A percentile compares a stretch with the other conserved stretches of the same genome.
Conservation (phyloP, 2,329 filamentous ascomycete species). For the Knufia petricola region DNA sequence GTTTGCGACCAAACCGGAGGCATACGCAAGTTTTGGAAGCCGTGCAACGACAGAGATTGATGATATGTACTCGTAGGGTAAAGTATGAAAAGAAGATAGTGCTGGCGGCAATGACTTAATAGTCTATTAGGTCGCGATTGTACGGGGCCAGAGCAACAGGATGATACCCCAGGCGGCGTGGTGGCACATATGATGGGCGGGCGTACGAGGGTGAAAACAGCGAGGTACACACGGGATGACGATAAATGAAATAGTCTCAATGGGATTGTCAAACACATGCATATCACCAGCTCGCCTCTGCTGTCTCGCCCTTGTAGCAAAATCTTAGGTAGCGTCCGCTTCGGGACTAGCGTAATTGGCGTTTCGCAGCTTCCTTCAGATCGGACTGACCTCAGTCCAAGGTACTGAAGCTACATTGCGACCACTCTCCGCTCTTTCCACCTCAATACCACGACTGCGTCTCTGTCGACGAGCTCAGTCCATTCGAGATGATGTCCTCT, state of each 20-base stretch:
- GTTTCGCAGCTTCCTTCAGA: not conserved
- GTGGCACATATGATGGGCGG: too few species aligned
- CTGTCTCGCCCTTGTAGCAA: not conserved
- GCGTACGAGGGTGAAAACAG: too few species aligned
- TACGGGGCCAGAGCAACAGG: not conserved
- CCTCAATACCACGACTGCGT: not conserved
- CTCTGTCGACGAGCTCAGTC: conserved; percentile 1
- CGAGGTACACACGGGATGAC: too few species aligned
- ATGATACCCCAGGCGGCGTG: too few species aligned
- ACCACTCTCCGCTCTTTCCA: conserved; percentile 7
- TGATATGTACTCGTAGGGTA: conserved; percentile 18
- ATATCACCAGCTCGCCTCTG: too few species aligned
- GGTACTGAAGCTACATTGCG: not conserved
- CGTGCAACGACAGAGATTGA: conserved; percentile 20
- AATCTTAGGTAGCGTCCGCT: not conserved
- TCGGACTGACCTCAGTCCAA: not conserved
- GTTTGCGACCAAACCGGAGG: conserved; percentile 46
- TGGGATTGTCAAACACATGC: too few species aligned
- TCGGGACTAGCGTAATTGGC: not conserved
- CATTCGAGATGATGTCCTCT: conserved; percentile 23
- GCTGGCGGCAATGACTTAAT: not conserved
- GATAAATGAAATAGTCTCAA: too few species aligned
- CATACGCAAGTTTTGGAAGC: conserved; percentile 19
- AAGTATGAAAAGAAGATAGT: not conserved
- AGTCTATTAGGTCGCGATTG: not conserved